Percentiles rank a stretch among this genome's conserved stretches.
Evolutionary conservation across 495 filamentous ascomycete genomes (phyloP).

Genomic region (Lepraria neglecta): DNA sequence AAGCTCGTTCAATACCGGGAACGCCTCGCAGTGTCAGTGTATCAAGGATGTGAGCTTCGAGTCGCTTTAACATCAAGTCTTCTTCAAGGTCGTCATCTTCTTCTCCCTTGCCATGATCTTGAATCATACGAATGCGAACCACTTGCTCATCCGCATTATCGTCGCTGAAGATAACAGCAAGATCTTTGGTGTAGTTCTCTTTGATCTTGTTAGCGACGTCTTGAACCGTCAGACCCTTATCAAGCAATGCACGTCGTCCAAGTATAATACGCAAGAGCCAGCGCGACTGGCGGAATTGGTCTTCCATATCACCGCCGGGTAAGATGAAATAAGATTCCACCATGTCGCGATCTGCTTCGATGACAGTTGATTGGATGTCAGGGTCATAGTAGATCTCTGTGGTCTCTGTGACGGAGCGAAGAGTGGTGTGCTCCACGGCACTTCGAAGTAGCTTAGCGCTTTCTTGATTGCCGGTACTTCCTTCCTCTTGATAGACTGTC

Average conservation of each 20-base stretch:
- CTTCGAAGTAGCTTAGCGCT: conserved; percentile 79
- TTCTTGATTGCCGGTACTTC: conserved; percentile 57
- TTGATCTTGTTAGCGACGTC: conserved; percentile 89
- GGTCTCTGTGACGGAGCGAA: conserved; percentile 81
- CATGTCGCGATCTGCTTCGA: conserved; percentile 84
- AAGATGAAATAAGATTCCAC: conserved; percentile 96
- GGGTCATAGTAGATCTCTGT: conserved; percentile 98
- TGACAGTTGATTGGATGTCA: conserved; percentile 74
- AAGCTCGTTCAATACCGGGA: conserved; percentile 77
- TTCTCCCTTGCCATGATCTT: conserved; percentile 62
- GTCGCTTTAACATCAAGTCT: conserved; percentile 80
- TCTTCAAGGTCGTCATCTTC: conserved; percentile 79
- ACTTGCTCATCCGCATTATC: conserved; percentile 96
- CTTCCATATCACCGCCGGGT: conserved; percentile 69
- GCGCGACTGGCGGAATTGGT: conserved; percentile 72
- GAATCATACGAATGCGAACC: conserved; percentile 82
- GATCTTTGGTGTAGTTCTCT: conserved; percentile 74
- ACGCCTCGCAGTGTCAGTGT: conserved; percentile 87
- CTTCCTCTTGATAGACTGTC: conserved; percentile 74
- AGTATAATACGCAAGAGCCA: conserved; percentile 95
- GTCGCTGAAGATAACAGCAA: conserved; percentile 93
- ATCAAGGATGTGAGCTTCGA: conserved; percentile 86
- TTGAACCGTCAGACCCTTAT: conserved; percentile 86
- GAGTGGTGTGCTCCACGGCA: conserved; percentile 87
- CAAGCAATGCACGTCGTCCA: conserved; percentile 84